Evolutionary conservation across 169 alveolate species (phyloP).

Genomic region (Pseudocohnilembus persalinus): DNA sequence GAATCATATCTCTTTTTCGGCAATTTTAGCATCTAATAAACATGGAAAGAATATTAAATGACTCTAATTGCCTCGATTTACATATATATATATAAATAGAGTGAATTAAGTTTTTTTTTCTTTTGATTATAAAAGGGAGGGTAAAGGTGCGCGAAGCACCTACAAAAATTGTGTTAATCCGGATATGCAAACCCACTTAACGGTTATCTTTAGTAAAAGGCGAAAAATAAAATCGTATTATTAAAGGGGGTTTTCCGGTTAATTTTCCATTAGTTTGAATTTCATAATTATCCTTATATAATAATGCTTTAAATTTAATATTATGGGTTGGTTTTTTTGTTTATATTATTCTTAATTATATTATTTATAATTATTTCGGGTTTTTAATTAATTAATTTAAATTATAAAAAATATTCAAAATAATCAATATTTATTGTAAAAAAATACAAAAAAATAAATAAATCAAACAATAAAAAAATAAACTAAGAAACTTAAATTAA

Average conservation of each 20-base stretch:
- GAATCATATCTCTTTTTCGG: not conserved
- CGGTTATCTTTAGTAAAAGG: slow-evolving; percentile 93
- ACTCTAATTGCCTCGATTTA: not conserved
- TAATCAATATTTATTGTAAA: no score
- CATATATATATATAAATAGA: no score
- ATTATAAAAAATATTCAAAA: no score
- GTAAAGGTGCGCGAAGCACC: slow-evolving; percentile 14
- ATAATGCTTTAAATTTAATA: no score
- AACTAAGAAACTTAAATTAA: no score
- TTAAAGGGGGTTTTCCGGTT: not conserved
- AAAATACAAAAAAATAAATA: no score
- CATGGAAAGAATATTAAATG: not conserved
- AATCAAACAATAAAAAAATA: no score
- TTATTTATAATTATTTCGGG: no score
- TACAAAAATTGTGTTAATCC: slow-evolving; percentile 62
- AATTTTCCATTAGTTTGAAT: no score
- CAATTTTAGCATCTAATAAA: not conserved
- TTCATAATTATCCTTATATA: not conserved
- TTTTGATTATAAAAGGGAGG: not conserved
- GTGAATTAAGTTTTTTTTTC: not conserved
- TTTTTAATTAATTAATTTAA: no score
- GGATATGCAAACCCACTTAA: slow-evolving; percentile 72
- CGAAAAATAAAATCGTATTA: slow-evolving; percentile 84
- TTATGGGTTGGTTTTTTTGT: not conserved
- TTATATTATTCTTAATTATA: no score